Conservation (phyloP, 2,329 filamentous ascomycete genomes). For the Aotearoamyces nothofagi region DNA sequence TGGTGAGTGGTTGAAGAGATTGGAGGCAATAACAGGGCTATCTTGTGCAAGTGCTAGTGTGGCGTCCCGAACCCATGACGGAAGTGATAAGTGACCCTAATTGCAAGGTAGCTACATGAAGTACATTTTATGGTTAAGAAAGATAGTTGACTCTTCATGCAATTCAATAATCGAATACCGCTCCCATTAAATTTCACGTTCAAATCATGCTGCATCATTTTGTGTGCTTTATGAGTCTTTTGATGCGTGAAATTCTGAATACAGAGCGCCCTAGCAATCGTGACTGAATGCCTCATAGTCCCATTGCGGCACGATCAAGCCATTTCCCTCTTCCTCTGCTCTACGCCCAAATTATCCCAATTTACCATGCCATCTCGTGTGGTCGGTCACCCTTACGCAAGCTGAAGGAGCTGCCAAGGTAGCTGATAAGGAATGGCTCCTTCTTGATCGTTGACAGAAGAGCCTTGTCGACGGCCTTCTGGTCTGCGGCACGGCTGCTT, state of each 20-base stretch:
- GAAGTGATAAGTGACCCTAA: no score
- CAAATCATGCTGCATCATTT: conserved; percentile 2
- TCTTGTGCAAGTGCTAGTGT: background rate
- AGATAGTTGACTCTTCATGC: background rate
- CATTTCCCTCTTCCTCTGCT: conserved; percentile 30
- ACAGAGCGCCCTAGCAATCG: conserved; percentile 24
- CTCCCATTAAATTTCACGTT: background rate
- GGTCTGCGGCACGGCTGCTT: conserved; percentile 85
- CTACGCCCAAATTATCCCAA: conserved; percentile 16
- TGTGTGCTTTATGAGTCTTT: conserved; percentile 19
- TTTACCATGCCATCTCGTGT: conserved; percentile 99
- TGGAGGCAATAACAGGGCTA: background rate
- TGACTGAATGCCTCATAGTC: conserved; percentile 47
- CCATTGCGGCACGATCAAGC: conserved; percentile 30
- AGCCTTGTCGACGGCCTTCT: conserved; percentile 97
- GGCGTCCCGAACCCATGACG: no score
- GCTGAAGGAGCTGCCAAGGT: conserved; percentile 93
- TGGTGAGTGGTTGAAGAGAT: background rate
- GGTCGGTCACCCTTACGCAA: conserved; percentile 98
- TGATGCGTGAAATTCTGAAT: conserved; percentile 22
- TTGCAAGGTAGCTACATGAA: background rate
- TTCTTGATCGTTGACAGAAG: conserved; percentile 96
- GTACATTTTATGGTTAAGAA: background rate
- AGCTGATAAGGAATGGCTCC: conserved; percentile 83
- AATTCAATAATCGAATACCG: background rate